phyloP scores from a whole-genome alignment of 208 protist species.

The Zelonia costaricensis region DNA sequence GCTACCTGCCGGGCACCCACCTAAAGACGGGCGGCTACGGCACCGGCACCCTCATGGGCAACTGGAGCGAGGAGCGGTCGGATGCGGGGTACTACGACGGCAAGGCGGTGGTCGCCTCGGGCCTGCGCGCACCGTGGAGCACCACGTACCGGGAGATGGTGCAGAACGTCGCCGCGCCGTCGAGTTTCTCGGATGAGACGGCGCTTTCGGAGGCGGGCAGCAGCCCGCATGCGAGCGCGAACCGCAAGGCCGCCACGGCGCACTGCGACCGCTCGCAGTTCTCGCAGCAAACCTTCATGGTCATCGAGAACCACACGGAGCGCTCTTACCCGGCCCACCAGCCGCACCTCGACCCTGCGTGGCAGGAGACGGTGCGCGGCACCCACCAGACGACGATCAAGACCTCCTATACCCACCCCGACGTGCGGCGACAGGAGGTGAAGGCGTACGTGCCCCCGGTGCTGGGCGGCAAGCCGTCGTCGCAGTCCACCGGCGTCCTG shows the following conservation, averaged over 20 bases:
- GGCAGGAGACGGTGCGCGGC: constrained; percentile 13
- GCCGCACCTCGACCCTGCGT: constrained; percentile 68
- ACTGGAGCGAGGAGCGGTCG: constrained; percentile 85
- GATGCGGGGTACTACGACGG: constrained; percentile 84
- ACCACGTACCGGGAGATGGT: constrained; percentile 61
- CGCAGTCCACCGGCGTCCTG: constrained; percentile 66
- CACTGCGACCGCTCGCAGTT: constrained; percentile 35
- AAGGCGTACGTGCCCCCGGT: constrained; percentile 50
- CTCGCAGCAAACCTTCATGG: constrained; percentile 71
- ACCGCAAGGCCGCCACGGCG: background rate
- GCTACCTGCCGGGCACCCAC: constrained; percentile 85
- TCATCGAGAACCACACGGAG: constrained; percentile 73
- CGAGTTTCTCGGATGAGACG: background rate
- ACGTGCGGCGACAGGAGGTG: constrained; percentile 27
- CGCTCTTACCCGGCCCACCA: constrained; percentile 84
- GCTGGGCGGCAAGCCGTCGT: constrained; percentile 46
- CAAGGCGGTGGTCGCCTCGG: constrained; percentile 52
- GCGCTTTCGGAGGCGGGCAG: constrained; percentile 8
- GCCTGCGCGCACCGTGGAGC: constrained; percentile 35
- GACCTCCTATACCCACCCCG: constrained; percentile 31
- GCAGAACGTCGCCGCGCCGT: constrained; percentile 7
- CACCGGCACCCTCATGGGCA: constrained; percentile 73
- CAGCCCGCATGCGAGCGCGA: background rate
- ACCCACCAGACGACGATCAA: constrained; percentile 24
- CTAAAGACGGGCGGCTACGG: constrained; percentile 75